phyloP scores from a whole-genome alignment of 352 stramenopile genomes.

The Phytophthora pistaciae region DNA sequence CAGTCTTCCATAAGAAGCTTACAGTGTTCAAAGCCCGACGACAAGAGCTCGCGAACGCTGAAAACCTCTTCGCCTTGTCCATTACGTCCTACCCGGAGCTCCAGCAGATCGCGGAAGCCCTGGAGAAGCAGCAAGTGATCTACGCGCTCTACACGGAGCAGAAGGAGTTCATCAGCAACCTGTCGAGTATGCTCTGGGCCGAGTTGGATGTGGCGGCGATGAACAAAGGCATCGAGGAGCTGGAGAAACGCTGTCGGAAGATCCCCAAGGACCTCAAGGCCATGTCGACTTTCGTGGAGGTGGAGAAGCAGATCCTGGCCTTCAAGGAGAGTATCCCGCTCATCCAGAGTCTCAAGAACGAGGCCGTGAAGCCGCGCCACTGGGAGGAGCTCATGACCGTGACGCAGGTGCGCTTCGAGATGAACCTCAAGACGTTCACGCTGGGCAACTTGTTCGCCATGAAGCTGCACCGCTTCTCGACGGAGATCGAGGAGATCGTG shows the following conservation, averaged over 20 bases:
- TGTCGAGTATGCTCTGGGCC: slow-evolving; percentile 93
- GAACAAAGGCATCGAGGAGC: slow-evolving; percentile 92
- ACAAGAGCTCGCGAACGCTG: slow-evolving; percentile 93
- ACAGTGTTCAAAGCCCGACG: slow-evolving; percentile 76
- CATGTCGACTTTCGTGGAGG: slow-evolving; percentile 92
- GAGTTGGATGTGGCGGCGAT: slow-evolving; percentile 94
- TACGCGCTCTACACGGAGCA: slow-evolving; percentile 94
- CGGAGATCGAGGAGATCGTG: slow-evolving; percentile 94
- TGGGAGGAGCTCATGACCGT: slow-evolving; percentile 92
- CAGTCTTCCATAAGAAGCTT: slow-evolving; percentile 87
- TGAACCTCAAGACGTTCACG: slow-evolving; percentile 94
- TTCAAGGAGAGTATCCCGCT: slow-evolving; percentile 96
- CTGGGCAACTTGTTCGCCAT: slow-evolving; percentile 94
- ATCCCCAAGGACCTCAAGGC: slow-evolving; percentile 92
- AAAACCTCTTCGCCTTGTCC: slow-evolving; percentile 94
- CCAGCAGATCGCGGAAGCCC: slow-evolving; percentile 82
- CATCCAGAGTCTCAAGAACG: slow-evolving; percentile 95
- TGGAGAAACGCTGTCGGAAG: slow-evolving; percentile 94
- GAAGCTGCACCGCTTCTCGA: slow-evolving; percentile 92
- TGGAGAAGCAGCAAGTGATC: slow-evolving; percentile 92
- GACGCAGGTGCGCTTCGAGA: slow-evolving; percentile 93
- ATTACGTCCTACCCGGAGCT: slow-evolving; percentile 94
- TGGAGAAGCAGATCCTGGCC: slow-evolving; percentile 92
- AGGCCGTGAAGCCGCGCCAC: slow-evolving; percentile 93
- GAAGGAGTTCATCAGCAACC: slow-evolving; percentile 93